Evolutionary conservation across 208 protist genomes (phyloP).

Genomic region (Trypanosoma grayi): DNA sequence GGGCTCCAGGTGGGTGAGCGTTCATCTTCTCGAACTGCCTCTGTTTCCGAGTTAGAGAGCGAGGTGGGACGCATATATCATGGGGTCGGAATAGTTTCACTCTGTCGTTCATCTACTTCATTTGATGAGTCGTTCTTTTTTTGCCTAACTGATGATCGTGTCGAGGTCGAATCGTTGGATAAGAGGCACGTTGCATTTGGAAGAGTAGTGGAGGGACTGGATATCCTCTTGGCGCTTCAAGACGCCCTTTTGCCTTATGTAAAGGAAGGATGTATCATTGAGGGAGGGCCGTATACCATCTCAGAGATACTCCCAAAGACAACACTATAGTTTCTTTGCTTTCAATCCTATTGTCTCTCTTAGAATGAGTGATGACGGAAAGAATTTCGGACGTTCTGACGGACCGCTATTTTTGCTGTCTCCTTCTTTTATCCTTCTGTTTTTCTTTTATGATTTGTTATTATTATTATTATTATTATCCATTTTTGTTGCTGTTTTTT

Average conservation of each 20-base stretch:
- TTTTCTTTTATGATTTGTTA: neutral
- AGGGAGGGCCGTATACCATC: conserved; percentile 31
- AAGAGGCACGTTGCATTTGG: conserved; percentile 72
- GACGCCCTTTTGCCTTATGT: conserved; percentile 42
- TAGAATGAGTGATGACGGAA: too few species aligned
- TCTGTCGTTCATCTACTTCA: conserved; percentile 48
- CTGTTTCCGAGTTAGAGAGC: conserved; percentile 47
- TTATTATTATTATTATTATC: conserved; percentile 4
- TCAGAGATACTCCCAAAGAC: conserved; percentile 28
- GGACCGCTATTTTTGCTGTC: too few species aligned
- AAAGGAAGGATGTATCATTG: conserved; percentile 48
- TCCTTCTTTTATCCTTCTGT: neutral
- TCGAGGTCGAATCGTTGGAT: conserved; percentile 68
- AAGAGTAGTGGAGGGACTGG: conserved; percentile 55
- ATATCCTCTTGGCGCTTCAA: conserved; percentile 33
- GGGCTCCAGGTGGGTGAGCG: conserved; percentile 75
- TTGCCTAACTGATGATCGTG: conserved; percentile 60
- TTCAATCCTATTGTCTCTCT: too few species aligned
- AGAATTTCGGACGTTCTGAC: too few species aligned
- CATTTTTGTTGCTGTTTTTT: conserved; percentile 4
- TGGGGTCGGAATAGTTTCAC: conserved; percentile 51
- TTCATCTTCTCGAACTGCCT: conserved; percentile 34
- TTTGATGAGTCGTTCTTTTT: conserved; percentile 86
- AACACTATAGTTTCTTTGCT: conserved; percentile 1
- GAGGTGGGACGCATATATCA: conserved; percentile 61